Conservation (phyloP, 768 basidiomycete species). For the Gloeophyllum trabeum region DNA sequence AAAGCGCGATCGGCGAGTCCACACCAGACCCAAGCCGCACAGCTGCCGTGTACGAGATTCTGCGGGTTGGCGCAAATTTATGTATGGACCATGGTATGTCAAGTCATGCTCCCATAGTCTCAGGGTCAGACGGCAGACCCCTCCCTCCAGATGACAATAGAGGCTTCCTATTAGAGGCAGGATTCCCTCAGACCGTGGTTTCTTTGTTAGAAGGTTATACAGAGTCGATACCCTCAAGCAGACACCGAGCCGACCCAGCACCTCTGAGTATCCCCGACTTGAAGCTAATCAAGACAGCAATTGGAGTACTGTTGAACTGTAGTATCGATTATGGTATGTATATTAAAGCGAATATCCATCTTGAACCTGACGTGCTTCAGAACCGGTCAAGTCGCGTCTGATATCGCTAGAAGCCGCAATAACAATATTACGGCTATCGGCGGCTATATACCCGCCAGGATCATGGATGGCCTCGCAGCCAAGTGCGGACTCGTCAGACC, state of each 20-base stretch:
- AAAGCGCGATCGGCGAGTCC: constrained; percentile 38
- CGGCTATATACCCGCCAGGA: constrained; percentile 62
- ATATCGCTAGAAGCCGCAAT: constrained; percentile 57
- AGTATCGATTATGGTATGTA: constrained; percentile 63
- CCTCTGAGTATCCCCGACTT: constrained; percentile 51
- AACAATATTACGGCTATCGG: constrained; percentile 58
- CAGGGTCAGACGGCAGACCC: constrained; percentile 4
- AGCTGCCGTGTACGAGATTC: constrained; percentile 49
- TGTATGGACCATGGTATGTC: constrained; percentile 73
- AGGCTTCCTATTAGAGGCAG: constrained; percentile 55
- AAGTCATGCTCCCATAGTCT: not conserved
- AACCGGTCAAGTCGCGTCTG: constrained; percentile 58
- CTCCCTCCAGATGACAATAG: constrained; percentile 58
- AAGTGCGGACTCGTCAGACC: constrained; percentile 15
- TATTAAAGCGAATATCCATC: constrained; percentile 1
- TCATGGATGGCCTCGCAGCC: constrained; percentile 37
- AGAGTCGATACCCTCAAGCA: constrained; percentile 26
- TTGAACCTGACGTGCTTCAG: constrained; percentile 23
- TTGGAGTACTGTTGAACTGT: constrained; percentile 72
- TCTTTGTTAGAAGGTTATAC: constrained; percentile 59
- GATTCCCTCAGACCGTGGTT: constrained; percentile 56
- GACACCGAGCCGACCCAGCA: constrained; percentile 26
- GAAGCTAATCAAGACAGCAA: constrained; percentile 62
- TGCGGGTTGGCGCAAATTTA: constrained; percentile 73
- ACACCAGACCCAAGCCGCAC: constrained; percentile 33